A percentile compares a stretch with the other conserved stretches of the same genome.
Evolutionary conservation across 768 basidiomycete genomes (phyloP).

Genomic region (Cystoderma amianthinum): DNA sequence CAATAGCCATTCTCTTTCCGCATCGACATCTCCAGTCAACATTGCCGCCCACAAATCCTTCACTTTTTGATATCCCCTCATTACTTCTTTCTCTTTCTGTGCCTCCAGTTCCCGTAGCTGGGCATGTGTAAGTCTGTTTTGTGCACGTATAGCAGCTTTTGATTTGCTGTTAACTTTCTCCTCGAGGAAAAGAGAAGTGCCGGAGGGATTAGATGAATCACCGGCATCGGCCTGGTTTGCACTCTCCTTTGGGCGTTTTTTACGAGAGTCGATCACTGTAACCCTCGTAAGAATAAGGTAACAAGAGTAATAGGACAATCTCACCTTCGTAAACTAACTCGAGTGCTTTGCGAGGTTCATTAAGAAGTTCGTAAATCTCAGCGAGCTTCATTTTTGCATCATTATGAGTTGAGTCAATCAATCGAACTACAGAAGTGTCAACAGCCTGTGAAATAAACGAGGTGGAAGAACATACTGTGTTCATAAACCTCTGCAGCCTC

Average conservation of each 20-base stretch:
- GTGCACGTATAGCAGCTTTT: constrained; percentile 27
- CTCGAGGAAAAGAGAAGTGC: constrained; percentile 60
- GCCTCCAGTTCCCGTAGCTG: constrained; percentile 59
- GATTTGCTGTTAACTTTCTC: constrained; percentile 28
- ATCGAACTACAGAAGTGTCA: constrained; percentile 46
- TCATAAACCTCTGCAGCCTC: constrained; percentile 83
- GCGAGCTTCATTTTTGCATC: constrained; percentile 90
- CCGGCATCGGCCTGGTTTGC: constrained; percentile 9
- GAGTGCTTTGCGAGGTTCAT: constrained; percentile 75
- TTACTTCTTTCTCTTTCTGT: constrained; percentile 59
- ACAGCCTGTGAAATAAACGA: background rate
- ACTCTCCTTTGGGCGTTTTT: constrained; percentile 28
- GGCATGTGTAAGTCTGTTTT: constrained; percentile 45
- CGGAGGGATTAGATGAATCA: constrained; percentile 10
- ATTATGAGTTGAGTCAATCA: constrained; percentile 66
- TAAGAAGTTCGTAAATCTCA: constrained; percentile 80
- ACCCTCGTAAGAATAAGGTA: background rate
- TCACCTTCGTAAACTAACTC: constrained; percentile 80
- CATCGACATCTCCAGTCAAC: constrained; percentile 35
- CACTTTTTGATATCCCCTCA: constrained; percentile 50
- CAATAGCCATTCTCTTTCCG: constrained; percentile 68
- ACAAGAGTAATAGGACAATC: no score
- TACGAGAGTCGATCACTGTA: constrained; percentile 55
- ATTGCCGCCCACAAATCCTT: constrained; percentile 58
- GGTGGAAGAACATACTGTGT: constrained; percentile 47